Evolutionary conservation across 176 grass and related monocot genomes (phyloP).

Genomic region (Phyllostachys edulis): DNA sequence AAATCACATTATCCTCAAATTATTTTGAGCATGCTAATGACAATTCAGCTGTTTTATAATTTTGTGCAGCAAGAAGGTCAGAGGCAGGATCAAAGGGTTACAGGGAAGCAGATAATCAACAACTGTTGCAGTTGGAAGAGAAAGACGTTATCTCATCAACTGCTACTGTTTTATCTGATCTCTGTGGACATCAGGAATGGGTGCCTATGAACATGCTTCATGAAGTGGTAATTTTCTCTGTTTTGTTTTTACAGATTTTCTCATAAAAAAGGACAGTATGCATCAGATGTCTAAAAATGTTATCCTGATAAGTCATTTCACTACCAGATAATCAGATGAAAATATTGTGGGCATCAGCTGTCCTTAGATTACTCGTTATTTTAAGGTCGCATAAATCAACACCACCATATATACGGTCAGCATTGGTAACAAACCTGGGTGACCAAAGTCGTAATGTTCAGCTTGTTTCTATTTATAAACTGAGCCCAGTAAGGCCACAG

Average conservation of each 20-base stretch:
- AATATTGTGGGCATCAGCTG: background rate
- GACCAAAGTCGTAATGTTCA: background rate
- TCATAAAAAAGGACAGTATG: background rate
- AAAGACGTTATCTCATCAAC: slow-evolving; percentile 84
- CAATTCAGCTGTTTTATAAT: background rate
- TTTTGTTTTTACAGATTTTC: background rate
- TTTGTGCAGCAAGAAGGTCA: slow-evolving; percentile 48
- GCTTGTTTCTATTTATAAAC: background rate
- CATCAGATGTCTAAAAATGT: background rate
- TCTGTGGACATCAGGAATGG: slow-evolving; percentile 65
- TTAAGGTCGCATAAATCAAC: background rate
- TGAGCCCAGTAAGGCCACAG: background rate
- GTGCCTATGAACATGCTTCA: slow-evolving; percentile 74
- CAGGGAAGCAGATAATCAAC: slow-evolving; percentile 69
- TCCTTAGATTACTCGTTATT: background rate
- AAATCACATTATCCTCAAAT: background rate
- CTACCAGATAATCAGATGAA: background rate
- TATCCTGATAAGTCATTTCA: background rate
- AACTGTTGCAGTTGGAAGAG: slow-evolving; percentile 83
- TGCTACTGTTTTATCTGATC: slow-evolving; percentile 63
- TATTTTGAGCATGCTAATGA: slow-evolving; percentile 1
- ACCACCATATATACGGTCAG: background rate
- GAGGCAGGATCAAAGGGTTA: slow-evolving; percentile 45
- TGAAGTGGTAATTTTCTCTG: slow-evolving; percentile 53
- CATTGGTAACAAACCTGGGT: background rate